These are phyloP conservation scores for Ogataea angusta DNA, from an alignment of 805 yeast genomes.

Conservation along the genomic window DNA sequence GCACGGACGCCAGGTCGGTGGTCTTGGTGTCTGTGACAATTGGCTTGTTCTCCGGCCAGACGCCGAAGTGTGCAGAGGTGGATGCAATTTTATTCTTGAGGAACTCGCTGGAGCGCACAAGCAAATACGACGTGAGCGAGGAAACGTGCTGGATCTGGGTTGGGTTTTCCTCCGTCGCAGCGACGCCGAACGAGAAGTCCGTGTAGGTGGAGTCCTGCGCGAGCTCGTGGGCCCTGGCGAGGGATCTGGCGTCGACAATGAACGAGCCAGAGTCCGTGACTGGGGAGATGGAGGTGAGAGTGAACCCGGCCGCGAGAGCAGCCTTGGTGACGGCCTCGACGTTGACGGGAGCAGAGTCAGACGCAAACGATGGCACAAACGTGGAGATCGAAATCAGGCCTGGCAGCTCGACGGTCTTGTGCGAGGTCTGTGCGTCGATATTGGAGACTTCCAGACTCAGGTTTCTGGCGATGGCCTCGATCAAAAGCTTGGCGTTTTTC, in stretches of 20 bases:
- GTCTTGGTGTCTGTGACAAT: conserved; percentile 90
- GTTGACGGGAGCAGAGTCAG: conserved; percentile 46
- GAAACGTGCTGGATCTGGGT: conserved; percentile 59
- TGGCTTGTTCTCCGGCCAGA: conserved; percentile 83
- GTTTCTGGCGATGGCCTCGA: conserved; percentile 87
- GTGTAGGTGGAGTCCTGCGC: conserved; percentile 63
- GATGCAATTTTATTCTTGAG: conserved; percentile 68
- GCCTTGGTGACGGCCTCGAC: conserved; percentile 66
- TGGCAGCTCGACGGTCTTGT: conserved; percentile 75
- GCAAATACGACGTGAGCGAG: conserved; percentile 69
- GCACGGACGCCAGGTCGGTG: conserved; percentile 87
- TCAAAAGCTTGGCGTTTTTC: conserved; percentile 90
- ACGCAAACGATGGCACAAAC: conserved; percentile 65
- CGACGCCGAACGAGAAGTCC: conserved; percentile 78
- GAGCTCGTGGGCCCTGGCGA: conserved; percentile 59
- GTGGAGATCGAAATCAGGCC: conserved; percentile 84
- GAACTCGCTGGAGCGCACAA: conserved; percentile 75
- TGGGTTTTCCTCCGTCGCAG: conserved; percentile 74
- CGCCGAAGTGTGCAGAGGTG: conserved; percentile 71
- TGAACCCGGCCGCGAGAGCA: conserved; percentile 83
- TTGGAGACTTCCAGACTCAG: conserved; percentile 63
- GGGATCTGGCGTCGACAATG: conserved; percentile 61
- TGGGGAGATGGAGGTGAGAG: conserved; percentile 79
- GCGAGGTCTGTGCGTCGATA: conserved; percentile 89
- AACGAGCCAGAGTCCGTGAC: conserved; percentile 59